These are phyloP conservation scores for Hortiboletus rubellus DNA, from an alignment of 1,284 basidiomycete genomes.

Conservation along the genomic window DNA sequence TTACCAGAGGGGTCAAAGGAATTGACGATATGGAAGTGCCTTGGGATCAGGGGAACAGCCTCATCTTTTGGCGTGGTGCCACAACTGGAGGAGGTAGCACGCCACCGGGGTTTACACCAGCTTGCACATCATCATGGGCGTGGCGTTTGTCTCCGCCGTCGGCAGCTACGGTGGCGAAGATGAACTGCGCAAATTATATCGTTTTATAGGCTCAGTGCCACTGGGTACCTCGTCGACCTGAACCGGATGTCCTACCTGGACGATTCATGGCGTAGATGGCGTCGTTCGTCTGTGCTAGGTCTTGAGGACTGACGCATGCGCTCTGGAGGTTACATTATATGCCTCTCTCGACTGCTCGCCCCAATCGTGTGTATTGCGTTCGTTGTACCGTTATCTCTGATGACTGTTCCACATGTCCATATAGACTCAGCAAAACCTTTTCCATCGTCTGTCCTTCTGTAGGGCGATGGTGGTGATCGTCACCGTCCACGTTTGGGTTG, in stretches of 20 bases:
- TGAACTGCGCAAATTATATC: constrained; percentile 66
- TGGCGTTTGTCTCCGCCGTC: constrained; percentile 81
- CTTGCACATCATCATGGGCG: constrained; percentile 79
- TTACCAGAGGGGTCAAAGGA: constrained; percentile 66
- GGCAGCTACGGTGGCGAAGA: constrained; percentile 80
- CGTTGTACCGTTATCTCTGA: background rate
- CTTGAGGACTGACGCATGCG: background rate
- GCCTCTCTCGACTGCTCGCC: constrained; percentile 60
- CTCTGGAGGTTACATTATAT: constrained; percentile 85
- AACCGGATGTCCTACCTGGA: constrained; percentile 94
- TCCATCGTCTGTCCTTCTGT: background rate
- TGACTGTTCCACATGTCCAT: background rate
- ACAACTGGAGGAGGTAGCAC: constrained; percentile 90
- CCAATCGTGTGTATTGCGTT: background rate
- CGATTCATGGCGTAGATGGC: constrained; percentile 86
- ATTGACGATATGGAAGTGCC: constrained; percentile 81
- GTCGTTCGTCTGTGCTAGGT: too few relatives aligned
- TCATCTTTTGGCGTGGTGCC: constrained; percentile 85
- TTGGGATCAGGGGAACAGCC: constrained; percentile 75
- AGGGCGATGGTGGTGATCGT: background rate
- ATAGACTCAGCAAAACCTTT: background rate
- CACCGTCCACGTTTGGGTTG: background rate
- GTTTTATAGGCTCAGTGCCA: constrained; percentile 76
- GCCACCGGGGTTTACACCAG: constrained; percentile 79
- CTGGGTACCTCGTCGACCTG: constrained; percentile 84